Base-by-base conservation (phyloP, 2,329 filamentous ascomycete genomes). In the Neofusicoccum sp. region DNA sequence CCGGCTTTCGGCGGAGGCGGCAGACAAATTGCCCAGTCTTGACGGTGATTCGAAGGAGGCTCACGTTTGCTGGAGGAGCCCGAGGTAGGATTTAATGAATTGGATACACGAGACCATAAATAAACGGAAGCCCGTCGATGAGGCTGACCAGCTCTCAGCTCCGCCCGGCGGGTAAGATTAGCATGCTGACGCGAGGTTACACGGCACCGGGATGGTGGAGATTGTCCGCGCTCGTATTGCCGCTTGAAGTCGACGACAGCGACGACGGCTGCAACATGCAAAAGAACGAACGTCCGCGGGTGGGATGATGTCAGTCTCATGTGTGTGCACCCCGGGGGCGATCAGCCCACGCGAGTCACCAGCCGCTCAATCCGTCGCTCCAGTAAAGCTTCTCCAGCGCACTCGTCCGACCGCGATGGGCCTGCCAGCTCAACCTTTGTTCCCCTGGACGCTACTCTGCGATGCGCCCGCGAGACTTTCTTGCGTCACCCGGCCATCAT, bases 171-270 rank as follows among this genome's bases (percentile, higher is more conserved):
- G 28, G 52, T 22, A 6, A 8, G 41, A 28, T 34, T 36, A 58
- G 36, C n/a, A 47, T 58, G 54, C 39, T 58, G 54, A 58, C 54
- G 41, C 28, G 41, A 58, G 54, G 54, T 58, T 47, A 28, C 54
- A 58, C 54, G 14, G 39, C 39, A 36, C 37, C 41, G 22, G 22
- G 2, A 22, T 22, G 22, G 22, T 22, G 22, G 22, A 22, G 22
- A 22, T 22, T 22, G 22, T 22, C 22, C 22, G 22, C 22, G 22
- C 22, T 22, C 22, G 22, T 22, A 22, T 22, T 22, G 22, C 22
- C 22, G 22, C 22, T 22, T 22, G 22, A 22, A 22, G 22, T 22
- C 22, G 22, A 22, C 22, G 22, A 22, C 22, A 22, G 22, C 22
- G 22, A 22, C 22, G 2, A 22, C 22, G 22, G 22, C 22, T 22